Percentiles rank a stretch among this genome's conserved stretches.
phyloP scores from a whole-genome alignment of 2,329 filamentous ascomycete genomes.

The Chalaropsis thielavioides region DNA sequence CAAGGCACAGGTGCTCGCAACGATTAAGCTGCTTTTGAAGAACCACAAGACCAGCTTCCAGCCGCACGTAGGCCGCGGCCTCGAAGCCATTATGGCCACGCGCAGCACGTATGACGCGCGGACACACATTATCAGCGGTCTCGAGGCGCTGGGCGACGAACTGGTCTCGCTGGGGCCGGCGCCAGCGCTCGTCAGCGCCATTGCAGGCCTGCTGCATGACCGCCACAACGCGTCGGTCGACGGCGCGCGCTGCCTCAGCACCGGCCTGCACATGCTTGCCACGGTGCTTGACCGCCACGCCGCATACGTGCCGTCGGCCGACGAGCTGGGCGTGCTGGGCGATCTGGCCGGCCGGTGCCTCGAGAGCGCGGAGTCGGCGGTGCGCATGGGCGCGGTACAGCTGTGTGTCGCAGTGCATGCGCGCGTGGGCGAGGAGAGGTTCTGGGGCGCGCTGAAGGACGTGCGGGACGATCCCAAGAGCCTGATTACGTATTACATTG shows the following conservation, averaged over 20 bases:
- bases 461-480: conserved; percentile 61
- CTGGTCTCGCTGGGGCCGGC: conserved; percentile 52
- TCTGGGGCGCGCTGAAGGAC: conserved; percentile 53
- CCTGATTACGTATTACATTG: conserved; percentile 68
- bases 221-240: conserved; percentile 30
- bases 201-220: conserved; percentile 34
- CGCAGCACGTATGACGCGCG: conserved; percentile 52
- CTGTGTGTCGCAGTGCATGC: conserved; percentile 60
- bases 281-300: conserved; percentile 38
- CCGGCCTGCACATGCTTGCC: conserved; percentile 49
- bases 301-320: conserved; percentile 35
- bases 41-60: conserved; percentile 51
- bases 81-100: conserved; percentile 52
- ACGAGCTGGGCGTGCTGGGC: conserved; percentile 38
- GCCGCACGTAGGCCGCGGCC: conserved; percentile 51
- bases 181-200: conserved; percentile 42
- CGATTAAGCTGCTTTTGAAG: conserved; percentile 57
- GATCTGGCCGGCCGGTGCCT: conserved; percentile 41
- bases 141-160: conserved; percentile 60
- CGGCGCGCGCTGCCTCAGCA: conserved; percentile 41
- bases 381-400: conserved; percentile 62
- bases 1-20: conserved; percentile 59
- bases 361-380: conserved; percentile 45
- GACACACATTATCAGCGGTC: conserved; percentile 57
- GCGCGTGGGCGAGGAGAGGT: conserved; percentile 42